Conservation (phyloP, 352 stramenopile species). For the Phytophthora idaei region DNA sequence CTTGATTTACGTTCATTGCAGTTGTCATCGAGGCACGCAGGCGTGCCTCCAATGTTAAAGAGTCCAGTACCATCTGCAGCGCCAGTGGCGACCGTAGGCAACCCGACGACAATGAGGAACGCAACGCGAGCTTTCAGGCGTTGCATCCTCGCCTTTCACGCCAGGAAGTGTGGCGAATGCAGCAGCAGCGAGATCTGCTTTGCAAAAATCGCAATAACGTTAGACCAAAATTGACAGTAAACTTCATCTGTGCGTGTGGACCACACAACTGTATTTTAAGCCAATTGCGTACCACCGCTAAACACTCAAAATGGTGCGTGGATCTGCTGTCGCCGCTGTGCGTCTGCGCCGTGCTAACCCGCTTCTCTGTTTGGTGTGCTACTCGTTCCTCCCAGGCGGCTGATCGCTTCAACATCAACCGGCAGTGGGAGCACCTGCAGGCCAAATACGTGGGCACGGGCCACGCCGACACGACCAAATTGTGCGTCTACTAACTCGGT, state of each 20-base stretch:
- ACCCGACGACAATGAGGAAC: constrained; percentile 25
- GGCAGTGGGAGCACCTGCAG: constrained; percentile 94
- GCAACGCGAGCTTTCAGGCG: constrained; percentile 9
- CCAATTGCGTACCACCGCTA: background rate
- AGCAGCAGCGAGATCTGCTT: constrained; percentile 34
- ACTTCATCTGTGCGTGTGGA: background rate
- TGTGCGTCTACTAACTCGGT: constrained; percentile 62
- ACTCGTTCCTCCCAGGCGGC: constrained; percentile 52
- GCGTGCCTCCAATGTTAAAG: constrained; percentile 1
- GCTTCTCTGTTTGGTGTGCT: constrained; percentile 7
- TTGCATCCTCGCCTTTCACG: constrained; percentile 13
- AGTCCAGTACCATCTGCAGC: constrained; percentile 21
- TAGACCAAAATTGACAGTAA: background rate
- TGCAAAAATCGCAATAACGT: constrained; percentile 1
- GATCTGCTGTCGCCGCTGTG: constrained; percentile 1
- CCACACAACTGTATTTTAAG: background rate
- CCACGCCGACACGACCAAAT: constrained; percentile 97
- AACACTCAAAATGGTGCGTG: constrained; percentile 30
- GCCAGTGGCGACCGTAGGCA: constrained; percentile 6
- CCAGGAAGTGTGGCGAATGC: constrained; percentile 24
- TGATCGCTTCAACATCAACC: constrained; percentile 92
- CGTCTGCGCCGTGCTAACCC: constrained; percentile 8
- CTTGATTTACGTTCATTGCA: background rate
- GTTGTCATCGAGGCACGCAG: constrained; percentile 7
- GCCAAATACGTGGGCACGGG: constrained; percentile 95